Evolutionary conservation across 306 rosid species (phyloP), one percentile per base, ranked within the genome.

Genomic region (Trifolium pratense): DNA sequence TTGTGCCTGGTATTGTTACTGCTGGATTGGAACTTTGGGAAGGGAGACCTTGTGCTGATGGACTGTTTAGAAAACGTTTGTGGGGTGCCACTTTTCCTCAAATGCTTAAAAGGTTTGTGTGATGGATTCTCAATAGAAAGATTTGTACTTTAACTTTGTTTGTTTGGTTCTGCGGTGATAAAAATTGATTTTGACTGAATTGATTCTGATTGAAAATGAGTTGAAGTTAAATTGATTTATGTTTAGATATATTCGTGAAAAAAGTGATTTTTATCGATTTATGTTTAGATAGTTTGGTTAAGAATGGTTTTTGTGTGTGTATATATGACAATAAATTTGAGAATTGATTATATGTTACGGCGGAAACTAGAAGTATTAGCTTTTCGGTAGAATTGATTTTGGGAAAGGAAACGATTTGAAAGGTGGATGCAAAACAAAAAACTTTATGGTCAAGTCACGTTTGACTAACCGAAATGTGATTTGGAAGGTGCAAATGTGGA

Each of bases 1-100:
- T 91, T 7, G 92, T 91, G 37, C 97, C 93, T 7, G 93, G 93
- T 13, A 91, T 91, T 76, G 89, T 88, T 2, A 91, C 89, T 13
- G 90, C 86, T 5, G 97, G 97, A 5, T 71, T 88, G 18, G 97
- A 91, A 43, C 78, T 91, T 21, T 91, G 94, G 93, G 96, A 88
- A 73, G 98, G 96, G 31, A 84, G 77, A 83, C 90, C 94, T 70
- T 90, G 94, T 78, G 88, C 96, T 58, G 72, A 82, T 55, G 88
- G 77, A 2, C 82, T 92, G 4, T 92, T 90, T 46, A 58, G 94
- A 43, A 84, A 88, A 81, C 78, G 77, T 2, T 87, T 90, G 39
- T 92, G 94, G 94, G 94, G 89, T 71, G 87, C 87, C 37, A 78
- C 84, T 74, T 88, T 92, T 78, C 48, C 87, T 48, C 86, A 88